phyloP scores from a whole-genome alignment of 2,329 filamentous ascomycete genomes.

The Nothophoma quercina region DNA sequence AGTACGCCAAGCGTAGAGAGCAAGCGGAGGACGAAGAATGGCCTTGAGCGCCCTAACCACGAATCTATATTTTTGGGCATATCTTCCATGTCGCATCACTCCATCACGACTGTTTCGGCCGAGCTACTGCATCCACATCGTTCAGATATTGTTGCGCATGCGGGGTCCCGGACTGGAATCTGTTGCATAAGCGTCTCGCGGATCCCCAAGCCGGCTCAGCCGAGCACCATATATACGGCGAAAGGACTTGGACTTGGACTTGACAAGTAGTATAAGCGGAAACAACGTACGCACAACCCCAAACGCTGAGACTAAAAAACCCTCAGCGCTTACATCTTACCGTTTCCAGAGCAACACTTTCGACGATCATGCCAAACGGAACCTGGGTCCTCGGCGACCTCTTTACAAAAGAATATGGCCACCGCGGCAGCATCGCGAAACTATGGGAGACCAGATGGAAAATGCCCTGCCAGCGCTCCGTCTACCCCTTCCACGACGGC shows the following conservation, averaged over 20 bases:
- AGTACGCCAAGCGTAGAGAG: constrained; percentile 29
- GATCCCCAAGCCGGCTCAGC: constrained; percentile 33
- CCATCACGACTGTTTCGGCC: constrained; percentile 10
- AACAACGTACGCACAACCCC: too few species aligned
- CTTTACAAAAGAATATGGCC: constrained; percentile 48
- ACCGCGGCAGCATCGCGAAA: constrained; percentile 41
- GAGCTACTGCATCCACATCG: constrained; percentile 1
- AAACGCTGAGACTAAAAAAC: too few species aligned
- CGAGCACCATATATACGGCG: constrained; percentile 1
- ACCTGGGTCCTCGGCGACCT: constrained; percentile 48
- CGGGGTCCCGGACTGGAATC: constrained; percentile 31
- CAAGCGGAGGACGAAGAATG: constrained; percentile 15
- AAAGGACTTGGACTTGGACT: too few species aligned
- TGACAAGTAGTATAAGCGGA: too few species aligned
- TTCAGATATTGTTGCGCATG: constrained; percentile 2
- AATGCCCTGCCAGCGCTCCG: constrained; percentile 50
- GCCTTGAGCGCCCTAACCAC: too few species aligned
- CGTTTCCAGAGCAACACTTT: background rate
- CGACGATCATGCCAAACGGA: constrained; percentile 34
- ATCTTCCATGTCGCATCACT: background rate
- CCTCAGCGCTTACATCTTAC: background rate
- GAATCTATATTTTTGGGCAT: background rate
- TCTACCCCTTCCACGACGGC: constrained; percentile 79
- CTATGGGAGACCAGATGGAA: constrained; percentile 48
- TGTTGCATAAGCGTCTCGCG: constrained; percentile 13